Conservation (phyloP, 169 alveolate genomes). For the Plasmodium relictum region DNA sequence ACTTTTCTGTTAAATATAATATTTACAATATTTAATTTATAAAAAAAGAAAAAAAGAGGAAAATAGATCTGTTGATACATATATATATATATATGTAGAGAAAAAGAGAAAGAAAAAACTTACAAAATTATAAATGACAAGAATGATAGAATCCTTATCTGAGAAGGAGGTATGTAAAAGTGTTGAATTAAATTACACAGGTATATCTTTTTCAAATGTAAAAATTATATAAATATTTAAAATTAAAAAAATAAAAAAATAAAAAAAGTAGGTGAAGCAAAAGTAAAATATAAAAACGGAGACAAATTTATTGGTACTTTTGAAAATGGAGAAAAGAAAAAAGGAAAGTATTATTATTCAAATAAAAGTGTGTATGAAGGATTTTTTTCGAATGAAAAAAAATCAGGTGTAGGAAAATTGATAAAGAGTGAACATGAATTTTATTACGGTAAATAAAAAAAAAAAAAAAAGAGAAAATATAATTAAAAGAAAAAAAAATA, state of each 20-base stretch:
- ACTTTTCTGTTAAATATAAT: no score
- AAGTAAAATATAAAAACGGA: slow-evolving; percentile 17
- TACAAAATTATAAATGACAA: no score
- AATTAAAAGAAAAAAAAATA: background rate
- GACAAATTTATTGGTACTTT: slow-evolving; percentile 3
- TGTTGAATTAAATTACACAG: no score
- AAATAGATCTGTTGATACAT: no score
- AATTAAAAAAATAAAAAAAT: background rate
- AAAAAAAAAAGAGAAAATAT: background rate
- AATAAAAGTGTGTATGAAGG: slow-evolving; percentile 60
- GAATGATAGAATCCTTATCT: no score
- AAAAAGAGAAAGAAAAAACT: no score
- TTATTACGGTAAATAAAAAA: slow-evolving; percentile 33
- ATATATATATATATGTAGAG: no score
- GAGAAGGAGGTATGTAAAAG: no score
- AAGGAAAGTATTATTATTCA: slow-evolving; percentile 22
- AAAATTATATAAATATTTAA: background rate
- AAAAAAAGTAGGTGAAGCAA: slow-evolving; percentile 32
- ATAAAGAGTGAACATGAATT: slow-evolving; percentile 6
- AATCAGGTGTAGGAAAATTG: slow-evolving; percentile 24
- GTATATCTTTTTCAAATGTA: no score
- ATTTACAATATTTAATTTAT: no score
- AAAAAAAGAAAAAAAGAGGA: no score
- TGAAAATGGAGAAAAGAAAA: slow-evolving; percentile 13
- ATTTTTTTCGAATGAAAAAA: slow-evolving; percentile 4